These are phyloP conservation scores for Mallotus japonicus DNA, from an alignment of 441 rosid genomes.

Conservation along the genomic window DNA sequence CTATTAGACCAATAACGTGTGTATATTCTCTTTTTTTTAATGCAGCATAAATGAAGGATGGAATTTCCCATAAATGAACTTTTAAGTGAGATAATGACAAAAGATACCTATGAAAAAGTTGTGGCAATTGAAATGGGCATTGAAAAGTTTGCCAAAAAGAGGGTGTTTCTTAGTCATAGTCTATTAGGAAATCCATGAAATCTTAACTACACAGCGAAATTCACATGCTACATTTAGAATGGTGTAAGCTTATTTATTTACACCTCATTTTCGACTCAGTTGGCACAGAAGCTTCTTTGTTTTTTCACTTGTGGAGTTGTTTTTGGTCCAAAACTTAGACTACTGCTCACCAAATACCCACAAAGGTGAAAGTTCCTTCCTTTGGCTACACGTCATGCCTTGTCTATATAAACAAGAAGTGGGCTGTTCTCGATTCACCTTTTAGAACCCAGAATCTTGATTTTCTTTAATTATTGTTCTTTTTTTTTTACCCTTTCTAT, in stretches of 20 bases:
- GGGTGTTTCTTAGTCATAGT: slow-evolving; percentile 26
- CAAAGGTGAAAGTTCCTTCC: slow-evolving; percentile 30
- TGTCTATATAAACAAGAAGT: slow-evolving; percentile 1
- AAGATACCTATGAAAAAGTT: neutral
- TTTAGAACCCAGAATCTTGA: neutral
- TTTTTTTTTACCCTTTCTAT: neutral
- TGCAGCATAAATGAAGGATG: no score
- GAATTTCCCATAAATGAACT: no score
- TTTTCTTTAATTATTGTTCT: neutral
- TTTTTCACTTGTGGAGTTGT: neutral
- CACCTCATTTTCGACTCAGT: neutral
- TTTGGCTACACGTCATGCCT: slow-evolving; percentile 27
- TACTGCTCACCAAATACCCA: neutral
- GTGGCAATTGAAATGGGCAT: neutral
- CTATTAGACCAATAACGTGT: no score
- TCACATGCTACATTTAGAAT: slow-evolving; percentile 31
- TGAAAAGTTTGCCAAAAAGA: slow-evolving; percentile 16
- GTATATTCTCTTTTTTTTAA: no score
- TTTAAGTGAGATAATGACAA: neutral
- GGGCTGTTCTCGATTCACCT: neutral
- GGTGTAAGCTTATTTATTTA: slow-evolving; percentile 6
- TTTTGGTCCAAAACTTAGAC: neutral
- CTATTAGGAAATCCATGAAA: slow-evolving; percentile 49
- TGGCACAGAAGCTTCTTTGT: slow-evolving; percentile 12
- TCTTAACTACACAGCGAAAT: slow-evolving; percentile 41